Base-by-base conservation (phyloP, 2,329 filamentous ascomycete species). In the Dothistroma pini region DNA sequence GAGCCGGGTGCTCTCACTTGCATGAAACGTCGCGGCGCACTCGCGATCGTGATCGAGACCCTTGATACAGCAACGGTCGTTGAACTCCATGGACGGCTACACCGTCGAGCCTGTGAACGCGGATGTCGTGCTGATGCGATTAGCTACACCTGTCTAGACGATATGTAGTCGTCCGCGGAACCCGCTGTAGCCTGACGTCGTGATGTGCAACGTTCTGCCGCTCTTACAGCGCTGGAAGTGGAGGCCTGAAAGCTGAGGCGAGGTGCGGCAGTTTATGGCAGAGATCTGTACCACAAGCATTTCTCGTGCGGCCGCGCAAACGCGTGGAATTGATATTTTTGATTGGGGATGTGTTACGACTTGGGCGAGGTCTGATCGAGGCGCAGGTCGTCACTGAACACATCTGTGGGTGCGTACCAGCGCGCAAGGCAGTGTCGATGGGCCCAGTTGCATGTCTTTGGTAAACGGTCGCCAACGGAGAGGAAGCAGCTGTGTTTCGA, bases 1-100 rank as follows among this genome's bases (percentile, higher is more conserved):
- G 50, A 54, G 59, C 35, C 49, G 19, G 47, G n/a, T 49, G 50
- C 59, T 61, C 44, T 61, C 44, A 60, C 58, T 60, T 47, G 47
- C 56, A 41, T 10, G 35, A 25, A 21, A 14, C n/a, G 34, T 55
- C 34, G 19, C 31, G 53, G 47, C 12, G 9, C 49, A 29, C 19
- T 52, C 49, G 2, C 49, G 11, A 12, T 52, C 49, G 14, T 29
- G 49, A 49, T 14, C 49, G 16, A 29, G 49, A 52, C 49, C 49
- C 49, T 52, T 52, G 19, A 49, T 11, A 49, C 47, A 49, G 19
- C 10, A 49, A 21, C n/a, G 12, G 38, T 44, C 25, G 25, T 29
- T 29, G 25, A 29, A 29, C 25, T 29, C 35, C 35, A 38, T 12
- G 35, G 35, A 38, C 35, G 35, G 16, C 35, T 38, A 38, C 35